These are phyloP conservation scores for Penicillium desertorum DNA, from an alignment of 495 filamentous ascomycete species.

Conservation along the genomic window DNA sequence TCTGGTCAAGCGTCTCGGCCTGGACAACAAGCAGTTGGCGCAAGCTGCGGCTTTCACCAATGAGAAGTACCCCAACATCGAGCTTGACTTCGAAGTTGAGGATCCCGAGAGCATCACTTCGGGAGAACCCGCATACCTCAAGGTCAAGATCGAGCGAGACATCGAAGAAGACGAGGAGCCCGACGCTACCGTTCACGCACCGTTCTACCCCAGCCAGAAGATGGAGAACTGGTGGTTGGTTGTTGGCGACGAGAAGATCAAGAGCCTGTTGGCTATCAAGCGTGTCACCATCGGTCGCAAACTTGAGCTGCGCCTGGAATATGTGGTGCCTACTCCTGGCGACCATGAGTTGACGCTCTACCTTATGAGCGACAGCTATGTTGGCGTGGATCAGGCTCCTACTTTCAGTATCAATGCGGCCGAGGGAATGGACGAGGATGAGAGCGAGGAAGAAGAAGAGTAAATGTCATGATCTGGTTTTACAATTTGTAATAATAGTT, in stretches of 20 bases:
- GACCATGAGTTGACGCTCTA: constrained; percentile 87
- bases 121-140: constrained; percentile 78
- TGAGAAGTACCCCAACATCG: constrained; percentile 89
- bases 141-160: constrained; percentile 83
- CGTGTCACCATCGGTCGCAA: constrained; percentile 80
- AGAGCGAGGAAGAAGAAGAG: constrained; percentile 77
- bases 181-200: constrained; percentile 86
- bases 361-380: constrained; percentile 96
- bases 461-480: constrained; percentile 23
- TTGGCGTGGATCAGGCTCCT: constrained; percentile 95
- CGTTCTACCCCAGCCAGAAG: constrained; percentile 90
- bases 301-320: constrained; percentile 79
- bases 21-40: constrained; percentile 77
- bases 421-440: constrained; percentile 94
- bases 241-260: constrained; percentile 81
- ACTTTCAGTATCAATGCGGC: constrained; percentile 79
- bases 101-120: constrained; percentile 77
- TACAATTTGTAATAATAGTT: constrained; percentile 26
- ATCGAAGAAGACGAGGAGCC: constrained; percentile 73
- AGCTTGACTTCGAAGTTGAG: constrained; percentile 82
- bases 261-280: constrained; percentile 88
- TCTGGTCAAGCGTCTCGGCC: constrained; percentile 71
- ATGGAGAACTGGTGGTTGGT: constrained; percentile 99
- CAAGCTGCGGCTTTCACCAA: constrained; percentile 97
- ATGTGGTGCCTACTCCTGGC: constrained; percentile 79